A percentile compares a stretch with the other conserved stretches of the same genome.
Evolutionary conservation across 75 land plant genomes (phyloP).

Genomic region (Adiantum capillusveneris): DNA sequence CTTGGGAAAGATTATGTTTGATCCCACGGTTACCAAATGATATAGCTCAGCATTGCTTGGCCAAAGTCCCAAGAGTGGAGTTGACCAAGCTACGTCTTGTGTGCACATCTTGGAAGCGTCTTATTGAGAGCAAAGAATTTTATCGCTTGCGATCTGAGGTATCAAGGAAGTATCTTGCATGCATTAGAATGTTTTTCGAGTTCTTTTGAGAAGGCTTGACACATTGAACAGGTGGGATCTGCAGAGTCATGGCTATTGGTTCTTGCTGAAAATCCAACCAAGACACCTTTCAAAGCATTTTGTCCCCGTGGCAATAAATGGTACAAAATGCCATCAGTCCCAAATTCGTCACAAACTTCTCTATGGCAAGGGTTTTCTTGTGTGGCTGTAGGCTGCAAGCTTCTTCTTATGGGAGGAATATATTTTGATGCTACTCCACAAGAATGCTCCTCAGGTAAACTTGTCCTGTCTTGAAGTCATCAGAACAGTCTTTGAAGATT

Average conservation of each 20-base stretch:
- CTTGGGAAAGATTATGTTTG: too few species aligned
- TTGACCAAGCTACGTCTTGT: slow-evolving; percentile 59
- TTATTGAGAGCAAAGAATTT: slow-evolving; percentile 55
- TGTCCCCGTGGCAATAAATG: slow-evolving; percentile 20
- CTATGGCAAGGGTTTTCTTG: slow-evolving; percentile 32
- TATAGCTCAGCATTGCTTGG: slow-evolving; percentile 67
- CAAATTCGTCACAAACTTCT: not conserved
- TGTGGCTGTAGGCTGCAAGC: slow-evolving; percentile 16
- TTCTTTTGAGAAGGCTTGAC: not conserved
- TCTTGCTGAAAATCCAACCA: slow-evolving; percentile 15
- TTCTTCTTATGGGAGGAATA: slow-evolving; percentile 28
- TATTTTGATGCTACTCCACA: not conserved
- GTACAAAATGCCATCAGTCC: slow-evolving; percentile 19
- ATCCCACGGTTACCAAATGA: slow-evolving; percentile 83
- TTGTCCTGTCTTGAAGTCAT: too few species aligned
- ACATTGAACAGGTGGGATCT: slow-evolving; percentile 17
- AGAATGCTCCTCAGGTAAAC: too few species aligned
- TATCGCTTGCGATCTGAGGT: slow-evolving; percentile 22
- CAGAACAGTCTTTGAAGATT: too few species aligned
- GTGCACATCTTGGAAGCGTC: slow-evolving; percentile 59
- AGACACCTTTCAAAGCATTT: slow-evolving; percentile 16
- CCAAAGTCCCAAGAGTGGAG: slow-evolving; percentile 55
- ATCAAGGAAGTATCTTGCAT: not conserved
- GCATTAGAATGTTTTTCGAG: not conserved
- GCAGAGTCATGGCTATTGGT: slow-evolving; percentile 27